Percentiles rank a stretch among this genome's conserved stretches.
Evolutionary conservation across 371 early-diverging fungal species (phyloP).

Genomic region (Vairimorpha apis): DNA sequence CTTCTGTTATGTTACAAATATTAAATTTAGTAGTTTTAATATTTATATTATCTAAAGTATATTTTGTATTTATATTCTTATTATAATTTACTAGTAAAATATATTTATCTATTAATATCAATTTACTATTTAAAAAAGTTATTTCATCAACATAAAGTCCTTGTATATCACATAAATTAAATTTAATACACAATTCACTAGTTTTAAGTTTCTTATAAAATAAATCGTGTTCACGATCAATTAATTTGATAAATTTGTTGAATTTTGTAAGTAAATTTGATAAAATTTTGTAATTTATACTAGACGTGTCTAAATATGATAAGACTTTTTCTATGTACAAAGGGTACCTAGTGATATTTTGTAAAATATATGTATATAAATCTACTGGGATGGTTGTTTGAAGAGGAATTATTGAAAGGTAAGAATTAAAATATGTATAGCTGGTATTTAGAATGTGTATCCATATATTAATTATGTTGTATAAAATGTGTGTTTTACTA

Average conservation of each 20-base stretch:
- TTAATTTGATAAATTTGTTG: neutral
- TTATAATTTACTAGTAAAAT: neutral
- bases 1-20: neutral
- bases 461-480: too few relatives aligned
- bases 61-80: neutral
- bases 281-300: too few relatives aligned
- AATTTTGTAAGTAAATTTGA: too few relatives aligned
- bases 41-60: too few relatives aligned
- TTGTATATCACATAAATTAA: neutral
- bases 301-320: too few relatives aligned
- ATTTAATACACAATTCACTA: constrained; percentile 1
- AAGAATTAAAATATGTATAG: too few relatives aligned
- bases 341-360: constrained; percentile 1
- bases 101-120: neutral
- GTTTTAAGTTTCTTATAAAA: neutral
- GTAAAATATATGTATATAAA: neutral
- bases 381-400: too few relatives aligned
- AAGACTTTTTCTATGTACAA: neutral
- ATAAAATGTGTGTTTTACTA: too few relatives aligned
- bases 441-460: too few relatives aligned
- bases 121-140: neutral
- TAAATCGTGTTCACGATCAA: neutral
- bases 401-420: too few relatives aligned
- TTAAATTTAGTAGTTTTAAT: too few relatives aligned
- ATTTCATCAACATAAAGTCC: constrained; percentile 4